phyloP scores from a whole-genome alignment of 2,329 filamentous ascomycete species.

The Trematosphaeria pertusa region DNA sequence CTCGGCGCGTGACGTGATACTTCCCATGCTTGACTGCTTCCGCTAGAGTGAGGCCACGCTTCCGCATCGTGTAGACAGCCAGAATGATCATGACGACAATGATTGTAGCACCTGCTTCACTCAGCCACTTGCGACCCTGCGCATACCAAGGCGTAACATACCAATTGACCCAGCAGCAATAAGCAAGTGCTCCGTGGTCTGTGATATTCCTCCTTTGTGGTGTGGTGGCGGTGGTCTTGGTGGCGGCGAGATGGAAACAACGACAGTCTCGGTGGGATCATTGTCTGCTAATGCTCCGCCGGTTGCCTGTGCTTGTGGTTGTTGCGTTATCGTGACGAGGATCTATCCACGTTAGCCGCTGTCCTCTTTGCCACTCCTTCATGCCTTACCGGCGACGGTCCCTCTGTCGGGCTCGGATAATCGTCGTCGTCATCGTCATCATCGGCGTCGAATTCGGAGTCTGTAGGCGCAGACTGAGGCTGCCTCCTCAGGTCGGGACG shows the following conservation, averaged over 20 bases:
- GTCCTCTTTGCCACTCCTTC: neutral
- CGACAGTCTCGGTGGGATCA: slow-evolving; percentile 34
- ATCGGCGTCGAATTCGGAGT: slow-evolving; percentile 15
- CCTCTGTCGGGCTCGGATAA: slow-evolving; percentile 10
- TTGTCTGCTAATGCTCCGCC: slow-evolving; percentile 28
- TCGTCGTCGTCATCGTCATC: slow-evolving; percentile 25
- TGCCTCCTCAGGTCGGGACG: slow-evolving; percentile 22
- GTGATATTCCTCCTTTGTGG: slow-evolving; percentile 38
- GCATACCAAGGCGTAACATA: slow-evolving; percentile 14
- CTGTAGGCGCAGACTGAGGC: slow-evolving; percentile 8
- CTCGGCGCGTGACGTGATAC: slow-evolving; percentile 28
- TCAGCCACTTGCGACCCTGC: slow-evolving; percentile 17
- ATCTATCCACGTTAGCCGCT: slow-evolving; percentile 30
- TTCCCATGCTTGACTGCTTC: slow-evolving; percentile 36
- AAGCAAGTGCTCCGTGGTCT: slow-evolving; percentile 48
- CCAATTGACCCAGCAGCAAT: slow-evolving; percentile 52
- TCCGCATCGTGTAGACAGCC: slow-evolving; percentile 47
- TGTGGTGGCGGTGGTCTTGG: slow-evolving; percentile 18
- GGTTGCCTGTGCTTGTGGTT: slow-evolving; percentile 19
- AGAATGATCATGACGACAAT: slow-evolving; percentile 46
- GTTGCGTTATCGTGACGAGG: slow-evolving; percentile 31
- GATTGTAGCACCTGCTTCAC: slow-evolving; percentile 43
- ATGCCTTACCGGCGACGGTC: slow-evolving; percentile 29
- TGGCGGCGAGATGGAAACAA: slow-evolving; percentile 30
- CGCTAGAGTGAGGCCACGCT: slow-evolving; percentile 42